Evolutionary conservation across 2,329 filamentous ascomycete genomes (phyloP), one percentile per base, ranked within the genome.

Genomic region (Calonectria montana): DNA sequence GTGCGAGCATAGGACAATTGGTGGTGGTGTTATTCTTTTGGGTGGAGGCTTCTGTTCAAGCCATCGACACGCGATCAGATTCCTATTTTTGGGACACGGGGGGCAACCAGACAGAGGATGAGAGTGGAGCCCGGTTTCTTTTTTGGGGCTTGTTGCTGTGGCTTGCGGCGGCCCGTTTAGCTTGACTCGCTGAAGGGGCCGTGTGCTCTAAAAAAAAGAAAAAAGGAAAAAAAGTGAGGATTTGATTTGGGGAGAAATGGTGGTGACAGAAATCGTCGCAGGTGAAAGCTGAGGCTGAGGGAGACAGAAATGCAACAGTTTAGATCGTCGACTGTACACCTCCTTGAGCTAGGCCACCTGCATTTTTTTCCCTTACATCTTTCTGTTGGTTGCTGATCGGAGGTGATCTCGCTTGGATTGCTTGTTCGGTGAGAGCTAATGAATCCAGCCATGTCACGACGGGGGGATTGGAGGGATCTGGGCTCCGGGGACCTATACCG

Each of bases 61-160:
- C 53, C 41, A 68, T 21, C 35, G 57, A 73, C 77, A 79, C 77
- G 73, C 72, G 77, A 79, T 65, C 71, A 72, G 16, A 37, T 65
- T 73, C 72, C 77, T 78, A 79, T 79, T 79, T 79, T 79, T 79
- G 69, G 71, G 37, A 35, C 31, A 27, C 35, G 67, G 65, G 37
- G 67, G 67, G 37, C 10, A 53, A 67, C 25, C 41, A 39, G 35
- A 10, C 5, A 48, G 29, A 16, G 9, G 45, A 18, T 29, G 69
- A 67, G 50, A 65, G 73, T 73, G 72, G 72, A 61, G 72, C 69
- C 48, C 43, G 53, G 27, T 13, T 48, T 25, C 23, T 23, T 57
- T 57, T 57, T 57, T 59, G 12, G 31, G 29, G 29, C 7, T 8
- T 31, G 10, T n/a, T 27, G 23, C 21, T 37, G 53, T 59, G 53